Conservation (phyloP, 495 filamentous ascomycete genomes). For the Penicillium steckii region DNA sequence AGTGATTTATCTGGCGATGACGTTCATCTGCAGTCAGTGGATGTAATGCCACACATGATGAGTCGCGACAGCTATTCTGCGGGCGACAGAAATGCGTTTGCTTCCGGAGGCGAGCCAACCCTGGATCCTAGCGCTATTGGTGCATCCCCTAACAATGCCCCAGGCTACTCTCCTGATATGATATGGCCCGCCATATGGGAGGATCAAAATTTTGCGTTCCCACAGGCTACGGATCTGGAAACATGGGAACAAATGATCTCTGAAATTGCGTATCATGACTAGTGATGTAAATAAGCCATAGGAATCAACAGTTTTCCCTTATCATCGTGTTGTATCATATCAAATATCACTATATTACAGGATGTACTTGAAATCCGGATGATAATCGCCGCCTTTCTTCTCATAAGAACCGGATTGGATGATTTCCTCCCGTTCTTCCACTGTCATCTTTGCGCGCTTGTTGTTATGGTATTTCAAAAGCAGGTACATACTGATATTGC, state of each 20-base stretch:
- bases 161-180: slow-evolving; percentile 10
- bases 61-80: neutral
- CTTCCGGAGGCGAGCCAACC: neutral
- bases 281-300: neutral
- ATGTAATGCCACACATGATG: neutral
- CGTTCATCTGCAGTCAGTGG: neutral
- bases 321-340: slow-evolving; percentile 1
- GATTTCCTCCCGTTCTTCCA: slow-evolving; percentile 8
- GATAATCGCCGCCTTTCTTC: slow-evolving; percentile 15
- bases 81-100: neutral
- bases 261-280: slow-evolving; percentile 16
- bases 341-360: neutral
- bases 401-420: slow-evolving; percentile 14
- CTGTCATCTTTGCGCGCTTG: slow-evolving; percentile 5
- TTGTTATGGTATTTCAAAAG: slow-evolving; percentile 11
- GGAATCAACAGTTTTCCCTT: neutral
- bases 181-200: slow-evolving; percentile 19
- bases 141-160: neutral
- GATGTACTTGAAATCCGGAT: slow-evolving; percentile 16
- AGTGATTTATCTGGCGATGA: slow-evolving; percentile 2
- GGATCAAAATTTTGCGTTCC: slow-evolving; percentile 17
- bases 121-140: neutral
- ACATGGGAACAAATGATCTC: slow-evolving; percentile 21
- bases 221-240: slow-evolving; percentile 14
- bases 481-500: slow-evolving; percentile 10